phyloP scores from a whole-genome alignment of 352 stramenopile genomes.

The Pythium pyrilobum region DNA sequence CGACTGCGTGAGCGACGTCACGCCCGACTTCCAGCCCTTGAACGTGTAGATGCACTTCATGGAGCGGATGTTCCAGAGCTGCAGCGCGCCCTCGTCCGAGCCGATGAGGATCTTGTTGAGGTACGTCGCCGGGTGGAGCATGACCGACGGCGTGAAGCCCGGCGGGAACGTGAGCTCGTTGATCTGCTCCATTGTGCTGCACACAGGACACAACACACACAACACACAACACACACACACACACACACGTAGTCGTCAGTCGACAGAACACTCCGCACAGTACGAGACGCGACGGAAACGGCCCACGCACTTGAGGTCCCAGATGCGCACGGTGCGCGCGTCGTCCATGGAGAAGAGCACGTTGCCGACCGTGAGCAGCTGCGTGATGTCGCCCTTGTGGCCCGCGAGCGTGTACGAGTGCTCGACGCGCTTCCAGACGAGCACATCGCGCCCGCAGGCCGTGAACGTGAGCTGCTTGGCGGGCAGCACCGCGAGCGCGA shows the following conservation, averaged over 20 bases:
- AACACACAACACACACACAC: background rate
- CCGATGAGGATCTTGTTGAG: conserved; percentile 93
- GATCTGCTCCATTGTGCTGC: conserved; percentile 49
- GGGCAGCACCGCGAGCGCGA: conserved; percentile 48
- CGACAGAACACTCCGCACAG: too few relatives aligned
- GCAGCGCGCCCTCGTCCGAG: conserved; percentile 68
- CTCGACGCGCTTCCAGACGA: conserved; percentile 67
- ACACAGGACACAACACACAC: background rate
- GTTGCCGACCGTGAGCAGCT: conserved; percentile 53
- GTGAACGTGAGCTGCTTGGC: conserved; percentile 78
- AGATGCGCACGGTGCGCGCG: conserved; percentile 42
- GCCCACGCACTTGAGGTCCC: conserved; percentile 66
- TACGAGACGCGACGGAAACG: too few relatives aligned
- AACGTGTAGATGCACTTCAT: conserved; percentile 89
- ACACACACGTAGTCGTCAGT: conserved; percentile 22
- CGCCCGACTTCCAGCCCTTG: conserved; percentile 52
- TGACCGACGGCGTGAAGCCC: conserved; percentile 60
- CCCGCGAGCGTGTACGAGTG: conserved; percentile 47
- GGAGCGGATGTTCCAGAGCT: conserved; percentile 91
- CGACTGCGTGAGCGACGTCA: conserved; percentile 82
- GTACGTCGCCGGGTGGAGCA: conserved; percentile 91
- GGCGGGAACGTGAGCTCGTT: conserved; percentile 47
- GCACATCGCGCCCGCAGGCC: conserved; percentile 60
- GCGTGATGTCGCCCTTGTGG: conserved; percentile 55
- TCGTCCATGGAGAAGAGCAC: conserved; percentile 75